Evolutionary conservation across 2,329 filamentous ascomycete genomes (phyloP), one percentile per base, ranked within the genome.

Genomic region (Cladorrhinum sp.): DNA sequence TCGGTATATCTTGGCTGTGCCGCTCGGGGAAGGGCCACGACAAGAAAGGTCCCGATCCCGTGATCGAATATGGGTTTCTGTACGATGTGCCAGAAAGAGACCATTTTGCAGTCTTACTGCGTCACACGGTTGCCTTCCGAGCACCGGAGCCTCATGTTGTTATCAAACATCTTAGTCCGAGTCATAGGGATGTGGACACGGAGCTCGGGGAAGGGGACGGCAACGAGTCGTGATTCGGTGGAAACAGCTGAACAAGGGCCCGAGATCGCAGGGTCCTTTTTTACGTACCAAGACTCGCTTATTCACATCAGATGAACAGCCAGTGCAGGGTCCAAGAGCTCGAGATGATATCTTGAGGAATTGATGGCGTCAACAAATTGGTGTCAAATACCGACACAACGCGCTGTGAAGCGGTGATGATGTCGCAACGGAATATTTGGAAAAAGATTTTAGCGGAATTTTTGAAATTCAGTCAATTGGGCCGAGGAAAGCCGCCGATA

Each of bases 401-500:
- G 66, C 63, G 62, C 24, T 24, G 55, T 36, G 59, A 65, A 63
- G 65, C 62, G 62, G 64, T 46, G 50, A 59, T 36, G 26, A 46
- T 42, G 42, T 48, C n/a, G 52, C 21, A 24, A 23, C 24, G 46
- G 52, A 60, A 60, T 39, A 6, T n/a, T 10, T 42, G 48, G 57
- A 42, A 59, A 46, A 33, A 48, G 16, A 42, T 54, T 46, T 59
- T 26, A 16, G 62, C 60, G 64, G 63, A 65, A 64, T 59, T 23
- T 12, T 42, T 30, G 42, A 49, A 21, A 60, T 63, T 50, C 50
- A 16, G 42, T 39, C 63, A 55, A 65, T 61, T 67, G 64, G 67
- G 61, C 70, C 69, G 70, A 42, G 36, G 53, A 48, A 70, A 72
- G 61, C 70, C 70, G 70, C 36, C 21, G 30, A 16, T 70, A 71